A percentile compares a stretch with the other conserved stretches of the same genome.
Evolutionary conservation across 2,329 filamentous ascomycete species (phyloP).

Genomic region (Parafenestella ontariensis): DNA sequence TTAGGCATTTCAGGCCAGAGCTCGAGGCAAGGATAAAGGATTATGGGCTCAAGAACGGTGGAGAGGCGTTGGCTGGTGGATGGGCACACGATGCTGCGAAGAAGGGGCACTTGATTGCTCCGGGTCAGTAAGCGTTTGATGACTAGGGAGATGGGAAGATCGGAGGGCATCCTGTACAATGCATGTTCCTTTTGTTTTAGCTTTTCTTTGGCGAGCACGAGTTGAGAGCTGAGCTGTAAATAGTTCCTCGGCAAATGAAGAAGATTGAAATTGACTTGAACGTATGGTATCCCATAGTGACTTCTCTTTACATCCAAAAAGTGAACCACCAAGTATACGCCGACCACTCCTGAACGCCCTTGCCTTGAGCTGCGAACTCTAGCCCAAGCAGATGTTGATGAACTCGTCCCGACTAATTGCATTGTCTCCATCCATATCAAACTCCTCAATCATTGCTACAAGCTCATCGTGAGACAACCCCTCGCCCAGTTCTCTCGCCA

Average conservation of each 20-base stretch:
- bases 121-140: constrained; percentile 71
- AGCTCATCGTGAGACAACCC: constrained; percentile 92
- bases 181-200: constrained; percentile 38
- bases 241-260: constrained; percentile 42
- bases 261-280: constrained; percentile 15
- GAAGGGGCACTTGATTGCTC: constrained; percentile 84
- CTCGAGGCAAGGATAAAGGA: constrained; percentile 89
- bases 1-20: constrained; percentile 97
- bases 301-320: not conserved
- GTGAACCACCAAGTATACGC: constrained; percentile 13
- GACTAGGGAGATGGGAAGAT: constrained; percentile 6
- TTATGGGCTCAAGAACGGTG: constrained; percentile 75
- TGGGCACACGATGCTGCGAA: constrained; percentile 78
- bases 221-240: constrained; percentile 42
- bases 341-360: not conserved
- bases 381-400: constrained; percentile 68
- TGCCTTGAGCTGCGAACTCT: not conserved
- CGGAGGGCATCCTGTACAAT: constrained; percentile 35
- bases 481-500: constrained; percentile 90
- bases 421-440: constrained; percentile 92
- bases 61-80: constrained; percentile 81
- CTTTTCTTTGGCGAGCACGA: constrained; percentile 18
- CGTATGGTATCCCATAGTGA: constrained; percentile 1
- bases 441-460: constrained; percentile 95
- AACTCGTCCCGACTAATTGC: constrained; percentile 71